Conservation (phyloP, 805 yeast species). For the Lipomyces chichibuensis region DNA sequence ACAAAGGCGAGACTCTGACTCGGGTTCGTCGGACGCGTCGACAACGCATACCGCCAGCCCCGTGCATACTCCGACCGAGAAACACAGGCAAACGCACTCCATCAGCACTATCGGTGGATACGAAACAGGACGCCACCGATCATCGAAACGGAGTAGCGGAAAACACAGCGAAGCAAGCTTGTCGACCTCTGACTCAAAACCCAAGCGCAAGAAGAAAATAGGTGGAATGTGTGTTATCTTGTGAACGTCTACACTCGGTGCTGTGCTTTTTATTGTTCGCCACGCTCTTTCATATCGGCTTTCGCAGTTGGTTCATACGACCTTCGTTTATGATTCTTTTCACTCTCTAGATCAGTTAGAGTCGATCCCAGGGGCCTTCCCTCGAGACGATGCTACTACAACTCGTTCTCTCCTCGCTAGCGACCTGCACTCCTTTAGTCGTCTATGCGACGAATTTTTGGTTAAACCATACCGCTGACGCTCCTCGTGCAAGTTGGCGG, state of each 20-base stretch:
- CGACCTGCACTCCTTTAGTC: background rate
- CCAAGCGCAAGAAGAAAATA: constrained; percentile 13
- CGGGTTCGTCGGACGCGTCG: constrained; percentile 16
- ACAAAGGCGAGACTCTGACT: constrained; percentile 64
- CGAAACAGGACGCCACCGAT: constrained; percentile 7
- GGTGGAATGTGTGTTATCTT: constrained; percentile 24
- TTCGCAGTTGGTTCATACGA: background rate
- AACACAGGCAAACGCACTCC: constrained; percentile 11
- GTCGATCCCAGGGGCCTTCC: background rate
- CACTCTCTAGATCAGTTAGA: background rate
- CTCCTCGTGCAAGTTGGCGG: background rate
- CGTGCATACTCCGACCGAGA: constrained; percentile 12
- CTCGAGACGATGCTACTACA: background rate
- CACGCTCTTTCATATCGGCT: background rate
- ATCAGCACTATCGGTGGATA: constrained; percentile 7
- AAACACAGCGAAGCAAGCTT: constrained; percentile 12
- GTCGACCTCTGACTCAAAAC: background rate
- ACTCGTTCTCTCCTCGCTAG: background rate
- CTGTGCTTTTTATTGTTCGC: background rate
- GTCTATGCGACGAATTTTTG: background rate
- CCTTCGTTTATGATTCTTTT: background rate
- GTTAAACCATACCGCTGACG: background rate
- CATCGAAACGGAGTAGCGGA: constrained; percentile 10
- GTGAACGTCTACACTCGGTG: background rate
- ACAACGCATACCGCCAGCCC: constrained; percentile 1